A percentile compares a stretch with the other conserved stretches of the same genome.
Evolutionary conservation across 2,329 filamentous ascomycete species (phyloP).

Genomic region (Cytospora piceae): DNA sequence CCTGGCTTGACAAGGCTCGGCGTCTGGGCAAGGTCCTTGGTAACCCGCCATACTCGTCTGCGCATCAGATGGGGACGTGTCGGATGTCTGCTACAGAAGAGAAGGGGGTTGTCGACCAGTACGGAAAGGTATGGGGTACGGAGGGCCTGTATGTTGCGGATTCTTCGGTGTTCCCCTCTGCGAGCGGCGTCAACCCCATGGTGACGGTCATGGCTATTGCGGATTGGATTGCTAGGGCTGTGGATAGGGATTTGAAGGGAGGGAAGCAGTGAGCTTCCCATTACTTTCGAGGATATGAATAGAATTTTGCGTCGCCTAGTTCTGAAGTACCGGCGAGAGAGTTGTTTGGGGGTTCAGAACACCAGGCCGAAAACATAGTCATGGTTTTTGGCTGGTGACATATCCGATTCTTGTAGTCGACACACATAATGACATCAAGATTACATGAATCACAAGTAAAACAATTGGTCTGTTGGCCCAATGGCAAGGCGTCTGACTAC

Average conservation of each 20-base stretch:
- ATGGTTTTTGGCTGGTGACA: too few relatives aligned
- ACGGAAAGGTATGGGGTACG: slow-evolving; percentile 67
- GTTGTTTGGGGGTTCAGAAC: too few relatives aligned
- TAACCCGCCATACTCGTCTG: slow-evolving; percentile 63
- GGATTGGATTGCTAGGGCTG: slow-evolving; percentile 64
- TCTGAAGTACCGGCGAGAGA: too few relatives aligned
- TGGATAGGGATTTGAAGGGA: slow-evolving; percentile 53
- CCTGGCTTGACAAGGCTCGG: slow-evolving; percentile 61
- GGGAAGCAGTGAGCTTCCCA: background rate
- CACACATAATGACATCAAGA: too few relatives aligned
- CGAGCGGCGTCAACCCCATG: slow-evolving; percentile 83
- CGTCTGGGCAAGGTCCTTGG: slow-evolving; percentile 55
- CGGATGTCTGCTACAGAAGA: slow-evolving; percentile 64
- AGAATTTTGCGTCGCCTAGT: background rate
- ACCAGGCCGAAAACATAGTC: too few relatives aligned
- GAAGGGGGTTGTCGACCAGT: slow-evolving; percentile 61
- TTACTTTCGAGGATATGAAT: background rate
- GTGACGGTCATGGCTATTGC: slow-evolving; percentile 73
- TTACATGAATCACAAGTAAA: background rate
- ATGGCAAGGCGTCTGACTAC: slow-evolving; percentile 44
- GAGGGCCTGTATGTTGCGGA: slow-evolving; percentile 72
- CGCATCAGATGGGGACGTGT: slow-evolving; percentile 81
- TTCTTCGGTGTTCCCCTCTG: slow-evolving; percentile 75
- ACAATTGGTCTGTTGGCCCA: slow-evolving; percentile 34
- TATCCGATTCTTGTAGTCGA: too few relatives aligned